A percentile compares a stretch with the other conserved stretches of the same genome.
phyloP scores from a whole-genome alignment of 208 protist species.

The Acanthamoeba healyi region DNA sequence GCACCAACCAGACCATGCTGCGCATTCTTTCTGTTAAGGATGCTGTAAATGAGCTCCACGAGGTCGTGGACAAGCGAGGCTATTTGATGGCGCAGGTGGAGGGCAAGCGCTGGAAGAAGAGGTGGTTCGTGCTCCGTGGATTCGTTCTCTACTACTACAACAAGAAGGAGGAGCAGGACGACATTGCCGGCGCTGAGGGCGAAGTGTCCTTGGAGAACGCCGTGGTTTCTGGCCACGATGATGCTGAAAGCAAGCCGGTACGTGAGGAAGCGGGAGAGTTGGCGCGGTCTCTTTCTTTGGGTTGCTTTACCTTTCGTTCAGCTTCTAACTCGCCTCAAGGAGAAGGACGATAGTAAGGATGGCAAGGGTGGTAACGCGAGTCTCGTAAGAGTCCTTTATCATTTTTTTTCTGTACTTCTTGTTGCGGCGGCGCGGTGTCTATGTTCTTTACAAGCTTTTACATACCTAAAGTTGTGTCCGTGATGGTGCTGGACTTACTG shows the following conservation, averaged over 20 bases:
- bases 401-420: neutral
- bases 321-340: neutral
- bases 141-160: conserved; percentile 17
- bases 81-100: conserved; percentile 50
- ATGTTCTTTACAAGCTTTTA: neutral
- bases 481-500: neutral
- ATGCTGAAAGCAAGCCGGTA: conserved; percentile 20
- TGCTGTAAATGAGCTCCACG: conserved; percentile 32
- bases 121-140: conserved; percentile 49
- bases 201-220: conserved; percentile 13
- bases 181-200: conserved; percentile 11
- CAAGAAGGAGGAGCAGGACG: conserved; percentile 61
- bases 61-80: conserved; percentile 43
- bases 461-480: neutral
- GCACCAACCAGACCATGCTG: conserved; percentile 30
- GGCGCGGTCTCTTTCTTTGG: too few species aligned
- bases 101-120: conserved; percentile 63
- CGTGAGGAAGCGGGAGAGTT: neutral
- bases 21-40: conserved; percentile 27
- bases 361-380: neutral
- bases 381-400: neutral
- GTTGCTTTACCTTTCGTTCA: neutral
- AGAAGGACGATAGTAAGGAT: neutral
- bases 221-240: neutral
- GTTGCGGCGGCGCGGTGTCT: neutral